Base-by-base conservation (phyloP, 495 filamentous ascomycete species). In the Eremomyces bilateralis region DNA sequence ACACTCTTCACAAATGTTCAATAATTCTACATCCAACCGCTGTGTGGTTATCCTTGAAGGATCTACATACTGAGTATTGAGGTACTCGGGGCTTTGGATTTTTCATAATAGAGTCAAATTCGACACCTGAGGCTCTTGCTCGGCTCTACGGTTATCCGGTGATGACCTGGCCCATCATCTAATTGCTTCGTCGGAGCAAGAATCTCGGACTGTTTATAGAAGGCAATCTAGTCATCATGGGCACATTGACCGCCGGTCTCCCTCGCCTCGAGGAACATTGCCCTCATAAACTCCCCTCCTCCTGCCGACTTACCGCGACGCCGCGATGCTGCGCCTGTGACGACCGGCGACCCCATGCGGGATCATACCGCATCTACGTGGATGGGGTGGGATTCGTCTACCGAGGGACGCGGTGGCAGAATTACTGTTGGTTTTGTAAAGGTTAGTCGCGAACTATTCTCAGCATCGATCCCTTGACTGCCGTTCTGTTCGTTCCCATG, bases 371-470 rank as follows among this genome's bases (percentile, higher is more conserved):
- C 8, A 44, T 51, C 4, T 61, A 60, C 42, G 47, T 61, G 21
- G 58, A 60, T 36, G 58, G 58, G 16, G 47, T 61, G 2, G 58
- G 58, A 13, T 58, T 58, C 27, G 53, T 59, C 8, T 42, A 45
- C 16, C 39, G 55, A 13, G 58, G 53, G 1, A 59, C 47, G 12
- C 38, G 58, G 40, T 59, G 58, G 57, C 50, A 61, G 37, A 38
- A 49, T 19, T 61, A 61, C 36, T 61, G 58, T 42, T 60, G 55
- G 53, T 58, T 53, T 43, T 61, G 58, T 36, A 56, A 56, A 46
- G 49, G 53, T 51, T 37, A 19, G 24, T 18, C 17, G n/a, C 13
- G 24, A 13, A 13, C 24, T 28, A 8, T 28, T 28, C 13, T 28
- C 13, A 8, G 8, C 13, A 8, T 28, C 13, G 24, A 28, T 28